These are phyloP conservation scores for Neurospora hispaniola DNA, from an alignment of 495 filamentous ascomycete species.

Conservation along the genomic window DNA sequence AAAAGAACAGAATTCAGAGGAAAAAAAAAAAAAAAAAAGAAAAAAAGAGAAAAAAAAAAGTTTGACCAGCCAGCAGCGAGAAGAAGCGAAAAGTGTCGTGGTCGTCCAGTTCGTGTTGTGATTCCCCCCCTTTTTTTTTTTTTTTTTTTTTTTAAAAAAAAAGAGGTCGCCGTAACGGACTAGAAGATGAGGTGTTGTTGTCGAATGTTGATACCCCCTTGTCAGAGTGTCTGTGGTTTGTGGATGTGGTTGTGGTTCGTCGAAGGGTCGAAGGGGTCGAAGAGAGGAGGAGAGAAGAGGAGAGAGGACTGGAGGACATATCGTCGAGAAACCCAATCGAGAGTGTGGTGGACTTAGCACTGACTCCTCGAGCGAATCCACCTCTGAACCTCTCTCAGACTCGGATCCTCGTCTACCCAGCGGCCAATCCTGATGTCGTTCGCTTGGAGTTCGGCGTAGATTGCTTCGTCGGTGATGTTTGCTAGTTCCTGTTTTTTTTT, in stretches of 20 bases:
- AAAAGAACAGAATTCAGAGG: constrained; percentile 1
- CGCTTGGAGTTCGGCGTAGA: constrained; percentile 52
- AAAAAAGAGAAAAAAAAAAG: background rate
- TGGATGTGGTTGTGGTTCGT: no score
- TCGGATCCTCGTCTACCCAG: constrained; percentile 68
- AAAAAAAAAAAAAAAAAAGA: background rate
- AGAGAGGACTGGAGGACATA: background rate
- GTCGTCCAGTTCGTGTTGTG: no score
- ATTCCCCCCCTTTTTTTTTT: no score
- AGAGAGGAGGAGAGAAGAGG: background rate
- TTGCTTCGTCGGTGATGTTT: constrained; percentile 53
- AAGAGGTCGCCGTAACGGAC: no score
- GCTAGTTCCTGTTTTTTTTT: constrained; percentile 47
- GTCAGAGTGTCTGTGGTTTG: no score
- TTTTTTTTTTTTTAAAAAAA: no score
- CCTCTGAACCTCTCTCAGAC: constrained; percentile 36
- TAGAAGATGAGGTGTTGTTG: no score
- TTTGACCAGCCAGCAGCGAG: background rate
- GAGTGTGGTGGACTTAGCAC: background rate
- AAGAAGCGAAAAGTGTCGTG: background rate
- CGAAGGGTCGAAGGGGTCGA: background rate
- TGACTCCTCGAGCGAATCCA: constrained; percentile 35
- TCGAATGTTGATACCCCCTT: no score
- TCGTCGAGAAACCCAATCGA: no score
- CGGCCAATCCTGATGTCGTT: constrained; percentile 57